A percentile compares a stretch with the other conserved stretches of the same genome.
Conservation (phyloP, 305 asterid genomes). For the Ilex paraguariensis region DNA sequence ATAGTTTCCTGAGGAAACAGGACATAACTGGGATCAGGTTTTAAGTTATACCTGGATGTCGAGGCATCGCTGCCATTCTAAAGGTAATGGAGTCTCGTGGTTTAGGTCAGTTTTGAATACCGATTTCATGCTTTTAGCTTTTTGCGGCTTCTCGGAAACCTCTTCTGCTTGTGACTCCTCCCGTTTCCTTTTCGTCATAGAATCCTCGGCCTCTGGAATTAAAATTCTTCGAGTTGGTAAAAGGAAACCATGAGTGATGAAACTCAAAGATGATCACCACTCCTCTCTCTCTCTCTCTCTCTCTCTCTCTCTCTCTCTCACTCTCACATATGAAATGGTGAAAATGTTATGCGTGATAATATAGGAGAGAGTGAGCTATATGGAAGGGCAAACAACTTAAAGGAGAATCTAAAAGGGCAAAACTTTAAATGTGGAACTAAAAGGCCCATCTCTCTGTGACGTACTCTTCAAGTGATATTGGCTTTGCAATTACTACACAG, state of each 20-base stretch:
- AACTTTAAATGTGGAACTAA: slow-evolving; percentile 36
- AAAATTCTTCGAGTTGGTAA: slow-evolving; percentile 21
- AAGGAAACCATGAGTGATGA: slow-evolving; percentile 38
- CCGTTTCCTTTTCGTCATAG: slow-evolving; percentile 53
- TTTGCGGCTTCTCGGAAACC: slow-evolving; percentile 13
- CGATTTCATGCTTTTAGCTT: slow-evolving; percentile 17
- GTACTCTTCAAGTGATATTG: slow-evolving; percentile 42
- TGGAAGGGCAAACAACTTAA: slow-evolving; percentile 19
- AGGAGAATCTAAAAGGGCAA: slow-evolving; percentile 39
- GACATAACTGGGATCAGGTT: no score
- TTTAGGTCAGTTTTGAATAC: slow-evolving; percentile 18
- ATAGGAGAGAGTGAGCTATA: slow-evolving; percentile 14
- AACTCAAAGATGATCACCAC: background rate
- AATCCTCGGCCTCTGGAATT: slow-evolving; percentile 25
- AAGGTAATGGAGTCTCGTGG: slow-evolving; percentile 39
- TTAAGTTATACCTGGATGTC: slow-evolving; percentile 45
- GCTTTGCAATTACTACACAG: slow-evolving; percentile 30
- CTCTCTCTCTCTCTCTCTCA: background rate
- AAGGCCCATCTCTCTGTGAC: slow-evolving; percentile 42
- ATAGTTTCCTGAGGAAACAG: no score
- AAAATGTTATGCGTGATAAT: slow-evolving; percentile 20
- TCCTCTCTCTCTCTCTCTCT: background rate
- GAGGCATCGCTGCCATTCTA: slow-evolving; percentile 70
- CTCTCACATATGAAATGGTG: slow-evolving; percentile 12
- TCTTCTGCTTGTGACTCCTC: slow-evolving; percentile 17